Evolutionary conservation across 2,329 filamentous ascomycete genomes (phyloP).

Genomic region (Diaporthe amygdali): DNA sequence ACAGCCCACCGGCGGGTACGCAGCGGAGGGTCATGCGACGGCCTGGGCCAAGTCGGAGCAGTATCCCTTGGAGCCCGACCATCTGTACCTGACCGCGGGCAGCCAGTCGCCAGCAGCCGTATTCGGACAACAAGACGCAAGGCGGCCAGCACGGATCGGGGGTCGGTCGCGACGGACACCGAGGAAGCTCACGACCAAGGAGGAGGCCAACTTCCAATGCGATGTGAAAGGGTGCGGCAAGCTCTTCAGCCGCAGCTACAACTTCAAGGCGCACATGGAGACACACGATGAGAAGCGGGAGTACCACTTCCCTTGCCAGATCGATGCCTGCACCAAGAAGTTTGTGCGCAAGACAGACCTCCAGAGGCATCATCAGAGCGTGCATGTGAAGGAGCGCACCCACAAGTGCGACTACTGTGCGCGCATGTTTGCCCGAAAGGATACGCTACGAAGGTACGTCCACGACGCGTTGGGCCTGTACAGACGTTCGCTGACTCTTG

Average conservation of each 20-base stretch:
- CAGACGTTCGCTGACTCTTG: neutral
- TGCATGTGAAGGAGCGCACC: conserved; percentile 76
- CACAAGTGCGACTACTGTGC: conserved; percentile 75
- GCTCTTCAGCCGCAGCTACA: conserved; percentile 83
- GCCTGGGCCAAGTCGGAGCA: conserved; percentile 47
- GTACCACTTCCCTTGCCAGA: conserved; percentile 72
- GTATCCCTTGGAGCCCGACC: conserved; percentile 38
- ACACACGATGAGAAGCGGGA: conserved; percentile 78
- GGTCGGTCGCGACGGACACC: conserved; percentile 42
- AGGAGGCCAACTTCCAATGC: conserved; percentile 76
- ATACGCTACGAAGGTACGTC: conserved; percentile 78
- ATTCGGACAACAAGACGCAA: conserved; percentile 28
- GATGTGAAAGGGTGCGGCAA: conserved; percentile 73
- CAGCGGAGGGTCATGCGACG: conserved; percentile 42
- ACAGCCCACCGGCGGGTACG: conserved; percentile 40
- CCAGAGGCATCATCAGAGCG: conserved; percentile 64
- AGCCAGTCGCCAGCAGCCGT: conserved; percentile 30
- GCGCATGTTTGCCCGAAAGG: conserved; percentile 77
- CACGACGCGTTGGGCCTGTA: neutral
- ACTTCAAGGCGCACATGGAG: conserved; percentile 85
- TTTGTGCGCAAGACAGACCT: conserved; percentile 88
- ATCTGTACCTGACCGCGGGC: conserved; percentile 19
- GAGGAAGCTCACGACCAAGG: conserved; percentile 65
- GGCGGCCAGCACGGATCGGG: conserved; percentile 33
- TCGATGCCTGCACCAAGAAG: conserved; percentile 70